Base-by-base conservation (phyloP, 805 yeast genomes). In the Saturnispora gosingensis region DNA sequence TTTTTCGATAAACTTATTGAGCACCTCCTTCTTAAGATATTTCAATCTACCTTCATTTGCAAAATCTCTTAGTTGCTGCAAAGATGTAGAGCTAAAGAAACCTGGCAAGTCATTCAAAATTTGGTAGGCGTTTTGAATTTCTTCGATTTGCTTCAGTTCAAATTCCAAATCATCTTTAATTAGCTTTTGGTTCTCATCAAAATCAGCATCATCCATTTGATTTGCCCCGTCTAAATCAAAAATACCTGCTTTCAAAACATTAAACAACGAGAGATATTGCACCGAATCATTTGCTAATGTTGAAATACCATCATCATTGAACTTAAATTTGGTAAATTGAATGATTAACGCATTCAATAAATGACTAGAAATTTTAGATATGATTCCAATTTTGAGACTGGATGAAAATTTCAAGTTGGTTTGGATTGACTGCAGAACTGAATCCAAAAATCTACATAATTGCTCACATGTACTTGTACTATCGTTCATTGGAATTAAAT, bases 271-370 rank as follows among this genome's bases (percentile, higher is more conserved):
- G 7, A 88, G 91, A 61, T 83, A 87, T 45, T 85, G 78, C 38
- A 85, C 84, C 7, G 86, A 81, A 67, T 90, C 97, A 59, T 83
- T 85, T 0, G 95, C 86, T 13, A 88, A 76, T 13, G 85, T 79
- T 54, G 83, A 74, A 30, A 96, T 96, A 49, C 97, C 98, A 6
- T 82, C 78, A 1, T 88, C 81, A 58, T 80, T 85, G 56, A 90
- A 87, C 40, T 78, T 80, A 63, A 80, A 86, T 60, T 82, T 85
- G 54, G 82, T 81, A 64, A 83, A 83, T 63, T 90, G 97, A 27
- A 74, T 77, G 58, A 88, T 70, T 45, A 91, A 68, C 43, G 78
- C 71, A 27, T 73, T 73, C 58, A 84, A 74, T 39, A 66, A 56
- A 16, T 49, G 51, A n/a, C 56, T 52, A 11, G 63, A 50, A 3